Percentiles rank a stretch among this genome's conserved stretches.
These are phyloP conservation scores for Pseudogymnoascus sp. DNA, from an alignment of 2,329 filamentous ascomycete species.

Conservation along the genomic window DNA sequence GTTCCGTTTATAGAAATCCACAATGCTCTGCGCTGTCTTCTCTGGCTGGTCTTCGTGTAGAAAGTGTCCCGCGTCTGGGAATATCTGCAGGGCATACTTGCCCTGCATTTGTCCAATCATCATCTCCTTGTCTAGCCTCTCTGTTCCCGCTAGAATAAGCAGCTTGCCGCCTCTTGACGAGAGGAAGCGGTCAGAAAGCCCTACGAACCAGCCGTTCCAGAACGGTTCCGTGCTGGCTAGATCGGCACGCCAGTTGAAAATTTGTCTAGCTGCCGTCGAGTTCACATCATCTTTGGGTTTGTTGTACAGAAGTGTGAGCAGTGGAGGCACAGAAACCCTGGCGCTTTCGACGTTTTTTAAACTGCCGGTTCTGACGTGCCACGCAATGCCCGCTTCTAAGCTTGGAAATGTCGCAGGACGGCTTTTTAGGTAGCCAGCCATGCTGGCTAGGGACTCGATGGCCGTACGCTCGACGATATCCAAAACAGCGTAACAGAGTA, in stretches of 20 bases:
- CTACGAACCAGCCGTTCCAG: conserved; percentile 91
- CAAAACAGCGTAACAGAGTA: conserved; percentile 82
- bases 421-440: conserved; percentile 83
- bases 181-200: conserved; percentile 82
- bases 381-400: conserved; percentile 74
- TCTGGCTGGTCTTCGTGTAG: conserved; percentile 91
- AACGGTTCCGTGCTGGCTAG: conserved; percentile 76
- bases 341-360: conserved; percentile 79
- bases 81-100: conserved; percentile 91
- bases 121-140: conserved; percentile 80
- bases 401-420: conserved; percentile 72
- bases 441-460: conserved; percentile 87
- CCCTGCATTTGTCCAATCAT: conserved; percentile 98
- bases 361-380: conserved; percentile 85
- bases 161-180: conserved; percentile 74
- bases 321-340: conserved; percentile 73
- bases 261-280: conserved; percentile 14
- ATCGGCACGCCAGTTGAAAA: conserved; percentile 80
- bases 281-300: conserved; percentile 34
- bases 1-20: conserved; percentile 88
- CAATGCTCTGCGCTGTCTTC: conserved; percentile 75
- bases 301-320: conserved; percentile 40
- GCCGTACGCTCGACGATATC: conserved; percentile 96
- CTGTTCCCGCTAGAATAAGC: conserved; percentile 78
- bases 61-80: conserved; percentile 93